Base-by-base conservation (phyloP, 345 rosid species). In the Mercurialis annua region DNA sequence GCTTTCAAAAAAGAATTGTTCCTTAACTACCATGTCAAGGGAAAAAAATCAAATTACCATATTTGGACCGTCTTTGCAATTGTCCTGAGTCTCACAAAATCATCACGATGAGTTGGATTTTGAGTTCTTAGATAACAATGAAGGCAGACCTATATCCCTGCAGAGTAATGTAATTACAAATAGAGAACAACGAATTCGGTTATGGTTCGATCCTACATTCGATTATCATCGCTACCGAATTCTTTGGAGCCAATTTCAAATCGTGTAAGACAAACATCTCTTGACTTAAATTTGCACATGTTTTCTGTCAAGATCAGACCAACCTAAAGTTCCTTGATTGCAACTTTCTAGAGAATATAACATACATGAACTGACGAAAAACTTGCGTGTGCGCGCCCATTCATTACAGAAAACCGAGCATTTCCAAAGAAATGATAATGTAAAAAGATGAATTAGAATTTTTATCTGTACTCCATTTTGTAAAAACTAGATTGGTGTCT, bases 151-250 rank as follows among this genome's bases (percentile, higher is more conserved):
- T 7, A 9, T 3, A 7, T 42, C 10, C 17, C 16, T 70, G 9
- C 74, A 63, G 43, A 70, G 68, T 26, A 70, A 70, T 56, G 54
- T 70, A 30, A 49, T 54, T 31, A 33, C 44, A 43, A 11, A 62
- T 6, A 62, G 68, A 31, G 74, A 70, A 20, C 74, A 70, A 40
- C 52, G 68, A 31, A 27, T 62, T 21, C 18, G 55, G 20, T 47
- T 62, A 17, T 70, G 74, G 74, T 70, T 70, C 47, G 62, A 70
- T 36, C 74, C 74, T 6, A 53, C 74, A 17, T 20, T 44, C 43
- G 26, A 21, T 24, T 31, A 38, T 38, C 62, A 70, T n/a, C 17
- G 29, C 26, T 44, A 70, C 24, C 52, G 20, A 4, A 70, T 54
- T 17, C 21, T 51, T n/a, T 62, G 67, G 73, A 70, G 62, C 21